Evolutionary conservation across 1,284 basidiomycete genomes (phyloP), one percentile per base, ranked within the genome.

Genomic region (Mycena sp.): DNA sequence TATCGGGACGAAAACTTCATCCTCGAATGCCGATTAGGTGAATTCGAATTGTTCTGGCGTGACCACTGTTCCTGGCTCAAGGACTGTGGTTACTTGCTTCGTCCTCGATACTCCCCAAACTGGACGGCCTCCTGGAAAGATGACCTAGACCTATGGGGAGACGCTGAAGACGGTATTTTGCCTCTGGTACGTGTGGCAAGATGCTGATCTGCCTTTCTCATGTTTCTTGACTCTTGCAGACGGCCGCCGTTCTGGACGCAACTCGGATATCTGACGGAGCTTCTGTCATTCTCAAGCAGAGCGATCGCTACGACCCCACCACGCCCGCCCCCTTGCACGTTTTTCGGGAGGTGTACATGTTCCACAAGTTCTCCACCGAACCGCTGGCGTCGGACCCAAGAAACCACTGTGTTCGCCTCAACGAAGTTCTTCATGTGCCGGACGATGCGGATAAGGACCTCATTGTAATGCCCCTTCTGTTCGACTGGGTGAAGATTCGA

Each of bases 401-500:
- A 6, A 78, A 78, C 48, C 76, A 76, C 37, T 74, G 73, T 35
- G 59, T 72, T 0, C 74, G 72, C 1, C 40, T 75, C 2, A 57
- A 71, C 25, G 77, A 78, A 16, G 56, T 70, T 25, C 63, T 78
- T 17, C 44, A 66, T 16, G 67, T 73, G 17, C 71, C 69, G 14
- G 63, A 73, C 23, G 61, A 69, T 10, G 41, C 60, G 0, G 61
- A 70, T 16, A 30, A 41, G 3, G 41, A 46, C 5, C 71, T 78
- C 29, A 59, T 81, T 7, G 76, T 79, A 14, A 76, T 79, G 71
- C 78, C 75, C 0, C 59, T 76, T 2, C 65, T 79, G 11, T 64
- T 70, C 2, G 51, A 41, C 0, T 75, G 70, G 26, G 35, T 71
- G 9, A 14, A 68, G 10, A 73, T 73, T 2, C 58, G 59, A 1